phyloP scores from a whole-genome alignment of 495 filamentous ascomycete genomes.

The Pyrenopolyporus hunteri region DNA sequence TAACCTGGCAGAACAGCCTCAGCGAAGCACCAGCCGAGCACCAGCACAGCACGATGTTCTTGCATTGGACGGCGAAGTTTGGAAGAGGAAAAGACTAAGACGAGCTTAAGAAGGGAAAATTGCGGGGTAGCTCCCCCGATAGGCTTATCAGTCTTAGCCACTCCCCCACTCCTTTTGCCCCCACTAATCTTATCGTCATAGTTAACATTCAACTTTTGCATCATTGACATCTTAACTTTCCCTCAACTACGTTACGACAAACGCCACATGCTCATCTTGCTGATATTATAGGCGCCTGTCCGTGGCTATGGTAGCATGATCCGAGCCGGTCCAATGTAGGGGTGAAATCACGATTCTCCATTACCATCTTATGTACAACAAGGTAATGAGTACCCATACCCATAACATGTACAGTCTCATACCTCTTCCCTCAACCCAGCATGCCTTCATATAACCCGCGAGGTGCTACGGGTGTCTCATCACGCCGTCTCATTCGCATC shows the following conservation, averaged over 20 bases:
- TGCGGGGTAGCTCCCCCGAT: conserved; percentile 34
- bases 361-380: conserved; percentile 2
- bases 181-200: conserved; percentile 10
- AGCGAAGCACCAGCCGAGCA: neutral
- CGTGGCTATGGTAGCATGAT: too few relatives aligned
- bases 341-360: neutral
- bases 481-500: neutral
- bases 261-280: neutral
- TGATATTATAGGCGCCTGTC: too few relatives aligned
- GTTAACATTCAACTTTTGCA: neutral
- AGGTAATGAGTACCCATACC: neutral
- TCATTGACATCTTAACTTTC: conserved; percentile 1
- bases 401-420: neutral
- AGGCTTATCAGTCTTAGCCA: conserved; percentile 22
- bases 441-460: neutral
- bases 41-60: too few relatives aligned
- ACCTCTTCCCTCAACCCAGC: conserved; percentile 4
- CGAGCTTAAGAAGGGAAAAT: conserved; percentile 8
- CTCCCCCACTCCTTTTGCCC: neutral
- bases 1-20: neutral
- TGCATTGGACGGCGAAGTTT: neutral
- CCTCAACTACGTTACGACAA: neutral
- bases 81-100: neutral
- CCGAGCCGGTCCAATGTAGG: neutral
- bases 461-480: neutral